phyloP scores from a whole-genome alignment of 768 basidiomycete genomes.

The Hygrophorus pudorinus region DNA sequence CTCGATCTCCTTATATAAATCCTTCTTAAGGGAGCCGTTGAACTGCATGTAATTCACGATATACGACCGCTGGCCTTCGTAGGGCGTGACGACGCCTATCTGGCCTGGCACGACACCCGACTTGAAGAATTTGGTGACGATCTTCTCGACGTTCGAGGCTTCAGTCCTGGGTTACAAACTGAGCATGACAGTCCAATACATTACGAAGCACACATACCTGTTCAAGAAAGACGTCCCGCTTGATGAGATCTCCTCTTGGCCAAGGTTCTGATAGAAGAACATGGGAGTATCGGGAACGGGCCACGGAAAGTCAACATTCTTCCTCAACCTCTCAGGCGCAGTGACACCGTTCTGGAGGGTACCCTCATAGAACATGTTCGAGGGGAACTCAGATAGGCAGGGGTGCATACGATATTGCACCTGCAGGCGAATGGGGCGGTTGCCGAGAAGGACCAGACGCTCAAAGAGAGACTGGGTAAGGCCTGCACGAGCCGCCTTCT shows the following conservation, averaged over 20 bases:
- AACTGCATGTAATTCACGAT: slow-evolving; percentile 99
- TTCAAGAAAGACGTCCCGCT: slow-evolving; percentile 99
- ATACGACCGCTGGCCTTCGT: slow-evolving; percentile 97
- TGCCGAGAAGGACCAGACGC: slow-evolving; percentile 88
- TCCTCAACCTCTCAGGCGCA: slow-evolving; percentile 91
- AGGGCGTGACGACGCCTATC: slow-evolving; percentile 98
- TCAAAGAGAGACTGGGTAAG: slow-evolving; percentile 98
- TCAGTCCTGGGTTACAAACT: slow-evolving; percentile 58
- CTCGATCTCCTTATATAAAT: slow-evolving; percentile 98
- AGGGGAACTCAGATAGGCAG: slow-evolving; percentile 97
- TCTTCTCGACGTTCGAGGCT: slow-evolving; percentile 98
- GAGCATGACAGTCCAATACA: slow-evolving; percentile 1
- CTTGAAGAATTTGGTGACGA: slow-evolving; percentile 99
- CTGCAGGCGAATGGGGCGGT: slow-evolving; percentile 95
- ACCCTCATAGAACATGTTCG: slow-evolving; percentile 99
- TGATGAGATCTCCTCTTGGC: slow-evolving; percentile 97
- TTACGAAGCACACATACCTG: slow-evolving; percentile 32
- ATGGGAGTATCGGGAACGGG: slow-evolving; percentile 94
- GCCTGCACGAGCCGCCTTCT: slow-evolving; percentile 98
- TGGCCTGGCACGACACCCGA: slow-evolving; percentile 92
- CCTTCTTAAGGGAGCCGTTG: slow-evolving; percentile 98
- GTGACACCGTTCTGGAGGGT: slow-evolving; percentile 98
- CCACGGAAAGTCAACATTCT: slow-evolving; percentile 99
- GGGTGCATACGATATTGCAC: slow-evolving; percentile 99
- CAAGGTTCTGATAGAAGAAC: slow-evolving; percentile 99